Evolutionary conservation across 306 rosid species (phyloP).

Genomic region (Erythrophleum fordii): DNA sequence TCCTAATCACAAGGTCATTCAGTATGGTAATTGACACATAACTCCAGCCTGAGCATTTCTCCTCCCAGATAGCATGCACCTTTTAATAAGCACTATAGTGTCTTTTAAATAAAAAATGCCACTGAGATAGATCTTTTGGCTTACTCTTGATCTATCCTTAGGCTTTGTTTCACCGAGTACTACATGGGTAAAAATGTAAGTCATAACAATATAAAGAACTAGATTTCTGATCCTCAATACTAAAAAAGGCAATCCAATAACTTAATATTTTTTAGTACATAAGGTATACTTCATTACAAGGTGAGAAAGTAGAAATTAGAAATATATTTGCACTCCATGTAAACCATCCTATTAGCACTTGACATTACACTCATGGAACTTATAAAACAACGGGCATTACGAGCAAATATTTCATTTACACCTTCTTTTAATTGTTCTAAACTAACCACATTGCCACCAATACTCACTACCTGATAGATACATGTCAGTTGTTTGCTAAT

Average conservation of each 20-base stretch:
- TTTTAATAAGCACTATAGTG: conserved; percentile 52
- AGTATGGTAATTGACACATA: conserved; percentile 1
- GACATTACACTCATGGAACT: conserved; percentile 94
- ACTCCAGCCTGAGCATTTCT: not conserved
- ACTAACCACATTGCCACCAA: conserved; percentile 88
- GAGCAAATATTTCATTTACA: conserved; percentile 77
- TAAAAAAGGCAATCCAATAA: conserved; percentile 1
- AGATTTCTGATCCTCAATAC: not conserved
- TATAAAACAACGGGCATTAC: conserved; percentile 59
- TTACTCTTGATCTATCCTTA: conserved; percentile 74
- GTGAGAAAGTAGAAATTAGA: not conserved
- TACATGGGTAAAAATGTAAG: conserved; percentile 39
- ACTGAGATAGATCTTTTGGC: conserved; percentile 86
- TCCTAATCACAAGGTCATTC: not conserved
- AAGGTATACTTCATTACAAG: not conserved
- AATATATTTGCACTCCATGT: conserved; percentile 83
- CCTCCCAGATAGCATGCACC: conserved; percentile 32
- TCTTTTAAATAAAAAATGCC: conserved; percentile 66
- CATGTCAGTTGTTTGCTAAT: conserved; percentile 35
- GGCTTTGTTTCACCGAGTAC: conserved; percentile 61
- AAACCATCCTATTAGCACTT: conserved; percentile 86
- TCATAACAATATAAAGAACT: not conserved
- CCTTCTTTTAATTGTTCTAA: conserved; percentile 89
- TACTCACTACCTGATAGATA: conserved; percentile 69
- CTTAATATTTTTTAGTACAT: conserved; percentile 7